Base-by-base conservation (phyloP, 2,329 filamentous ascomycete genomes). In the Aspergillus phoenicis region DNA sequence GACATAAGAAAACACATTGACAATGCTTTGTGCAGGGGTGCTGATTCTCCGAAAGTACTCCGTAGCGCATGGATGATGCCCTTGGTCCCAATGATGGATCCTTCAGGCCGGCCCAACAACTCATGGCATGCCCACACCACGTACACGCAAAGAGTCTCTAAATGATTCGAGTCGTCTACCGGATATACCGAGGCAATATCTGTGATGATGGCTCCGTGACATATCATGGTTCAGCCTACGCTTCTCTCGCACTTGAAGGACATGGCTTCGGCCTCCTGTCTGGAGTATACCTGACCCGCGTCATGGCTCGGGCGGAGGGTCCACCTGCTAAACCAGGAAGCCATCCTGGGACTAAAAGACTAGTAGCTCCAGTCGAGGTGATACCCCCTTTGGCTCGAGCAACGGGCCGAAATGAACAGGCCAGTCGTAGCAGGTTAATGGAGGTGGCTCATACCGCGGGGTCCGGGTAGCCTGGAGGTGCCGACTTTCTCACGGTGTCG, bases 381-480 rank as follows among this genome's bases (percentile, higher is more conserved):
- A 58, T 43, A 39, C 22, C 52, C 41, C 22, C 52, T 17, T 38
- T 20, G 51, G 47, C 47, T 45, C 26, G n/a, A 55, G 33, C 26
- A 45, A 33, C 41, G 53, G 43, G 30, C 48, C 17, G 38, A 58
- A 52, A 47, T 51, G 39, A 36, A 43, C 28, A 55, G 53, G 20
- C 41, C 41, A 33, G 41, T 43, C 17, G 41, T 45, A 56, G 39
- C 13, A 56, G 30, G 15, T 36, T 22, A 17, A 47, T 20, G 30
- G 53, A 36, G 28, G 53, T 47, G 28, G 54, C 28, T 15, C 24
- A 36, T 30, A 57, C 48, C 59, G 59, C 59, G 59, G 59, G 59
- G 54, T 60, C 52, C 51, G 49, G 51, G 56, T 47, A 56, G 45
- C 52, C 55, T 58, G 17, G 41, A 56, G 39, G 33, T 53, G 48